phyloP scores from a whole-genome alignment of 1,284 basidiomycete species.

The Puccinia horiana region DNA sequence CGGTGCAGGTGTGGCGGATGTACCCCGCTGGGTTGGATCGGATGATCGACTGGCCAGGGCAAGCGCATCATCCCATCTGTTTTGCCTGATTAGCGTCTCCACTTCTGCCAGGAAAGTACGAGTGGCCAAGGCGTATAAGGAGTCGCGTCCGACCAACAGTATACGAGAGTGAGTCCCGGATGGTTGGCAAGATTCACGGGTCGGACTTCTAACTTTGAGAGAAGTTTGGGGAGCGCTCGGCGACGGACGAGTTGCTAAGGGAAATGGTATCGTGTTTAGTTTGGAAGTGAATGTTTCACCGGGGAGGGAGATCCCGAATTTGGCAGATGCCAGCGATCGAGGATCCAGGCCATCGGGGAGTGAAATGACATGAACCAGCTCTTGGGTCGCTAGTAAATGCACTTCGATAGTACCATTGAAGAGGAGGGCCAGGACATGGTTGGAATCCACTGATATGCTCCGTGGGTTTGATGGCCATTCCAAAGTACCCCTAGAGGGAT shows the following conservation, averaged over 20 bases:
- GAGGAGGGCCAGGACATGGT: constrained; percentile 41
- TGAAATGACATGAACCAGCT: constrained; percentile 37
- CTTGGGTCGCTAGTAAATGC: constrained; percentile 34
- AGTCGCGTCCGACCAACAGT: constrained; percentile 67
- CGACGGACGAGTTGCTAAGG: not conserved
- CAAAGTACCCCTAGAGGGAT: constrained; percentile 44
- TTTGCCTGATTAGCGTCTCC: constrained; percentile 69
- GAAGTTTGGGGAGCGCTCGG: not conserved
- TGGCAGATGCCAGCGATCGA: constrained; percentile 30
- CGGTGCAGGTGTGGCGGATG: constrained; percentile 58
- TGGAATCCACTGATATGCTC: constrained; percentile 26
- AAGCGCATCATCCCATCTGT: constrained; percentile 68
- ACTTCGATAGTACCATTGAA: constrained; percentile 45
- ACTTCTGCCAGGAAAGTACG: constrained; percentile 72
- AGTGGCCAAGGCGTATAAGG: constrained; percentile 70
- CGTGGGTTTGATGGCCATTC: constrained; percentile 47
- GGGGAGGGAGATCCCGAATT: constrained; percentile 43
- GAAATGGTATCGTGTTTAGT: constrained; percentile 12
- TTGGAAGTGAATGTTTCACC: constrained; percentile 28
- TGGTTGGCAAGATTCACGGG: not conserved
- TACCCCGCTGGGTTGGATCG: constrained; percentile 58
- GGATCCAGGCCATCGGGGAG: constrained; percentile 35
- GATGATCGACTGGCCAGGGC: constrained; percentile 67
- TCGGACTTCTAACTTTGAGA: not conserved
- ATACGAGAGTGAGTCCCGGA: constrained; percentile 12